Conservation (phyloP, 1,139 yeast genomes). For the Pichiaceae sp. region DNA sequence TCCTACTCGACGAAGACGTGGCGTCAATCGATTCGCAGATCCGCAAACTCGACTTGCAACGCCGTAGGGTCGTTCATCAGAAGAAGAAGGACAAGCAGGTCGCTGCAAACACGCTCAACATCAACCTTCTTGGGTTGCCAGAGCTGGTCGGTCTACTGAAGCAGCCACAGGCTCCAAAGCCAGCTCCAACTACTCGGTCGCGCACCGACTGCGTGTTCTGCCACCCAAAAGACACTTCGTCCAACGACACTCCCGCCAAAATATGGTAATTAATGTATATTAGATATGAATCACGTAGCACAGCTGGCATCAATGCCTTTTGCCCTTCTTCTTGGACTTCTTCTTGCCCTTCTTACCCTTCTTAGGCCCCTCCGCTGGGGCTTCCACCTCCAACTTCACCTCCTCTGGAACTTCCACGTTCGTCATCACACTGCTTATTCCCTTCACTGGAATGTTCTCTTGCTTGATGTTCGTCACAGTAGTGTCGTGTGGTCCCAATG, state of each 20-base stretch:
- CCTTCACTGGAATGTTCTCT: constrained; percentile 14
- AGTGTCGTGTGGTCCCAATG: constrained; percentile 78
- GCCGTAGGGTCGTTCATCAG: background rate
- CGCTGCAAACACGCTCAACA: background rate
- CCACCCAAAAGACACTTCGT: background rate
- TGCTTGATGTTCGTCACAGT: constrained; percentile 6
- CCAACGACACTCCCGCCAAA: background rate
- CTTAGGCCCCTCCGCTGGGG: constrained; percentile 5
- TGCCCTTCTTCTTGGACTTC: constrained; percentile 20
- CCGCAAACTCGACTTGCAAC: background rate
- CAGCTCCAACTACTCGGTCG: background rate
- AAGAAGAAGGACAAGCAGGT: background rate
- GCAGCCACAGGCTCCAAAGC: background rate
- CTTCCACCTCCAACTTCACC: constrained; percentile 3
- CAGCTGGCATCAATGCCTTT: constrained; percentile 13
- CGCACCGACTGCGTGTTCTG: background rate
- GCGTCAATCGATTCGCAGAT: constrained; percentile 4
- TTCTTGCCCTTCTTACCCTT: constrained; percentile 10
- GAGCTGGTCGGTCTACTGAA: background rate
- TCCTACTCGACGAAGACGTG: constrained; percentile 1
- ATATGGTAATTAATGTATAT: background rate
- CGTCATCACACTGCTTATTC: constrained; percentile 24
- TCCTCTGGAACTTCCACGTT: constrained; percentile 11
- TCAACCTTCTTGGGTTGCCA: background rate
- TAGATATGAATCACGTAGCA: background rate